Percentiles rank a stretch among this genome's conserved stretches.
Evolutionary conservation across 108 stramenopile genomes (phyloP).

Genomic region (Nannochloropsis gaditana): DNA sequence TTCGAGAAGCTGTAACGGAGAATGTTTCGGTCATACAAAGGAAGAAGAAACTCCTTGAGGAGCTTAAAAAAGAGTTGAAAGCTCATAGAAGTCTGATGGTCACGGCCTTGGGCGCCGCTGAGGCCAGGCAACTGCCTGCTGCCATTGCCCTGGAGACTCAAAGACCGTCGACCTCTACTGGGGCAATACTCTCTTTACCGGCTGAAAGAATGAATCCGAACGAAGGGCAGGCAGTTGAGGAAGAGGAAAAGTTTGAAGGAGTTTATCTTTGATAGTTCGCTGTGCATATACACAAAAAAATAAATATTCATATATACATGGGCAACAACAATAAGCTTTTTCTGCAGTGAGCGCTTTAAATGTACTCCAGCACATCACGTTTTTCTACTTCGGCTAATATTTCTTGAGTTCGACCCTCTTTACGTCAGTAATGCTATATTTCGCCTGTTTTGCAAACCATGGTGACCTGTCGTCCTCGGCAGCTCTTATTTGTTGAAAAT

Average conservation of each 20-base stretch:
- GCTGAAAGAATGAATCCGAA: not conserved
- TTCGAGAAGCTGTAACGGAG: slow-evolving; percentile 6
- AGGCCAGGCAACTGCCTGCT: not conserved
- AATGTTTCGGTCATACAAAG: not conserved
- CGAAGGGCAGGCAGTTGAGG: not conserved
- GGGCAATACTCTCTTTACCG: not conserved
- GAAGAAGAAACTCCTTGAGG: not conserved
- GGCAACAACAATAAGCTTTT: not conserved
- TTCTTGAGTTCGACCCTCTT: not conserved
- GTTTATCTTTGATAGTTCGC: not conserved
- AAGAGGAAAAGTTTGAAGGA: not conserved
- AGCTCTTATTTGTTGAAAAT: not conserved
- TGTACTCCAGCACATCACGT: not conserved
- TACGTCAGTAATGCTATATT: not conserved
- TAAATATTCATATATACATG: not conserved
- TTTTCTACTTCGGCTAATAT: not conserved
- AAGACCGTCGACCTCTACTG: not conserved
- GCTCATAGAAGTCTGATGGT: not conserved
- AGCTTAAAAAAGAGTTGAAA: slow-evolving; percentile 10
- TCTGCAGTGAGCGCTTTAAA: not conserved
- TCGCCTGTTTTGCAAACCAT: too few species aligned
- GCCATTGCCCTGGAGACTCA: not conserved
- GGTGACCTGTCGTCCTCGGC: too few species aligned
- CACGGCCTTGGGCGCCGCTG: not conserved
- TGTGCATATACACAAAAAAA: not conserved